Percentiles rank a stretch among this genome's conserved stretches.
Evolutionary conservation across 805 yeast species (phyloP).

Genomic region (Millerozyma acaciae): DNA sequence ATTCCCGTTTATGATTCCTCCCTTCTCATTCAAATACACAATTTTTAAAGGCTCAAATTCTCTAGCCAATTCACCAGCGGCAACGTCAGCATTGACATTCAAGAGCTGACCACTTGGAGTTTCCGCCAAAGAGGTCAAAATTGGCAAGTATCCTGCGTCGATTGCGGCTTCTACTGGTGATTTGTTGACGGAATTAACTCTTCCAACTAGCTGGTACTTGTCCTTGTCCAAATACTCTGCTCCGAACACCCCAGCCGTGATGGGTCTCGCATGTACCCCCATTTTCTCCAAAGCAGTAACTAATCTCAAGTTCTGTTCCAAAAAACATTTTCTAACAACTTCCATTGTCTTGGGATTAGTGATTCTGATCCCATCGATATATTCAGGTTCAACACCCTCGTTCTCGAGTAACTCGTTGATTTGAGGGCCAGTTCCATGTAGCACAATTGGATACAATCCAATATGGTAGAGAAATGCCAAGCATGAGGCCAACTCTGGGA

Average conservation of each 20-base stretch:
- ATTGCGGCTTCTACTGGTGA: constrained; percentile 87
- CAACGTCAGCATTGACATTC: constrained; percentile 97
- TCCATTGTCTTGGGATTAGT: constrained; percentile 94
- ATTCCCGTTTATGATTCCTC: constrained; percentile 91
- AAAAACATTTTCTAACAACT: constrained; percentile 90
- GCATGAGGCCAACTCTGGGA: constrained; percentile 91
- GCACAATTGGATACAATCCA: constrained; percentile 92
- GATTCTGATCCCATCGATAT: constrained; percentile 93
- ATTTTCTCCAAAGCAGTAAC: constrained; percentile 94
- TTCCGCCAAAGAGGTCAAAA: constrained; percentile 93
- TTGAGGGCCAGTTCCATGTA: constrained; percentile 99
- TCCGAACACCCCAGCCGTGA: constrained; percentile 93
- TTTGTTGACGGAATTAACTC: constrained; percentile 80
- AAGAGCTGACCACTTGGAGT: constrained; percentile 94
- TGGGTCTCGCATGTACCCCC: constrained; percentile 98
- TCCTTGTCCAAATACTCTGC: constrained; percentile 90
- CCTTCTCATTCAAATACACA: constrained; percentile 94
- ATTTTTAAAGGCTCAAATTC: constrained; percentile 96
- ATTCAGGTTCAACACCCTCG: constrained; percentile 93
- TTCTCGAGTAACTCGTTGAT: constrained; percentile 89
- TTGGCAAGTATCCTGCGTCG: constrained; percentile 94
- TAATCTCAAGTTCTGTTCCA: constrained; percentile 90
- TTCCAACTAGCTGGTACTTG: constrained; percentile 90
- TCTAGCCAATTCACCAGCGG: constrained; percentile 96
- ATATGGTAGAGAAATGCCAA: constrained; percentile 95